Base-by-base conservation (phyloP, 192 early-diverging fungal species). In the Spinellus fusiger region DNA sequence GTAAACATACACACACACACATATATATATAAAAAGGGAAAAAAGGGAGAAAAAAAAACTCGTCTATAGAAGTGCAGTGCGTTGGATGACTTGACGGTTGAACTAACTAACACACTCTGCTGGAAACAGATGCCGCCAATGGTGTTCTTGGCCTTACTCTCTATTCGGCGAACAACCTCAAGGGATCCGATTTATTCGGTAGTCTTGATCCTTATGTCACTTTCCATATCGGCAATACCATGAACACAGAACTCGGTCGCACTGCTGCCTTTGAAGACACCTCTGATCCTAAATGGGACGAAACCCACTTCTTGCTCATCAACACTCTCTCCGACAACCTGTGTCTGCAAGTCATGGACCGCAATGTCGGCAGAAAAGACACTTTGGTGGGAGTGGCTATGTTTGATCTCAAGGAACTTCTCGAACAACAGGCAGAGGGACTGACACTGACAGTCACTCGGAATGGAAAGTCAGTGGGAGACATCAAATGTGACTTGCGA, bases 151-250 rank as follows among this genome's bases (percentile, higher is more conserved):
- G 86, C 46, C 70, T 95, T 46, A 85, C 79, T 29, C 72, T 99
- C 35, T 83, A 87, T 59, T 83, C 86, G 34, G 97, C 89, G 22
- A 86, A 84, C 48, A 81, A 81, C 7, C 71, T 99, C 54, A 89
- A 86, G 70, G 96, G 96, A 72, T 73, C 79, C 25, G 97, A 97
- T 69, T 74, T 90, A 16, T 84, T 94, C 55, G 93, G 93, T 62
- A 88, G 82, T 59, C 84, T 89, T 20, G 97, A 99, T 70, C 97
- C 97, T 25, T 95, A 93, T 64, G 77, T 88, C 49, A 73, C 69
- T 12, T 73, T 98, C 51, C 82, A 77, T 9, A 73, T 94, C 56
- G 89, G 84, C 51, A 71, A 60, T 29, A 13, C 40, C 20, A 87
- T 88, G 50, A 83, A 84, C 12, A 79, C 80, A 54, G 81, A 77